Evolutionary conservation across 176 grass and related monocot species (phyloP).

Genomic region (Ensete ventricosum): DNA sequence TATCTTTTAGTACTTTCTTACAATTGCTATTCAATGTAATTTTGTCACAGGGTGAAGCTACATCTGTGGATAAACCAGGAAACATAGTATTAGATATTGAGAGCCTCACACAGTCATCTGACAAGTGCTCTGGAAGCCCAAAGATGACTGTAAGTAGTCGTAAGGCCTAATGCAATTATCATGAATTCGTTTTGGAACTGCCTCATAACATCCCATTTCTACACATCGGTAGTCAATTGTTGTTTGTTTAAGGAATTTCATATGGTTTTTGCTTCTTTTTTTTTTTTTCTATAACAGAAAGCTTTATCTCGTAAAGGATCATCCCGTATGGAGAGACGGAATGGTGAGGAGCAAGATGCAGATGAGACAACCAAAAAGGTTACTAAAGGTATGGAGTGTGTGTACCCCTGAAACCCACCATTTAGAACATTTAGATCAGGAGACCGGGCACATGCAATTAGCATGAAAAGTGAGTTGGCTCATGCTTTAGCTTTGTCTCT

Average conservation of each 20-base stretch:
- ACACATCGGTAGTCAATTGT: neutral
- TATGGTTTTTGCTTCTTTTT: neutral
- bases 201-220: neutral
- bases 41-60: neutral
- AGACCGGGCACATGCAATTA: neutral
- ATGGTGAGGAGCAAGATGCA: slow-evolving; percentile 13
- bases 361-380: slow-evolving; percentile 14
- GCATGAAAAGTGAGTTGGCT: neutral
- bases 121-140: slow-evolving; percentile 16
- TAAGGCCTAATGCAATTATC: neutral
- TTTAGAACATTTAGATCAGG: neutral
- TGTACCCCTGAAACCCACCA: neutral
- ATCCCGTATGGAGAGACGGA: neutral
- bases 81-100: slow-evolving; percentile 12
- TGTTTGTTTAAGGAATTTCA: neutral
- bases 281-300: neutral
- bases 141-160: slow-evolving; percentile 11
- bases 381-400: neutral
- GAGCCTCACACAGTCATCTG: slow-evolving; percentile 11
- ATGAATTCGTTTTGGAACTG: neutral
- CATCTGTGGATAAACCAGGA: neutral
- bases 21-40: neutral
- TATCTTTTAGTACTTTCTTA: too few species aligned
- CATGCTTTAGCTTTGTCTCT: neutral
- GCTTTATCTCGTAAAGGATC: slow-evolving; percentile 17